Percentiles rank a stretch among this genome's conserved stretches.
phyloP scores from a whole-genome alignment of 306 rosid species.

The Herpetospermum pedunculosum region DNA sequence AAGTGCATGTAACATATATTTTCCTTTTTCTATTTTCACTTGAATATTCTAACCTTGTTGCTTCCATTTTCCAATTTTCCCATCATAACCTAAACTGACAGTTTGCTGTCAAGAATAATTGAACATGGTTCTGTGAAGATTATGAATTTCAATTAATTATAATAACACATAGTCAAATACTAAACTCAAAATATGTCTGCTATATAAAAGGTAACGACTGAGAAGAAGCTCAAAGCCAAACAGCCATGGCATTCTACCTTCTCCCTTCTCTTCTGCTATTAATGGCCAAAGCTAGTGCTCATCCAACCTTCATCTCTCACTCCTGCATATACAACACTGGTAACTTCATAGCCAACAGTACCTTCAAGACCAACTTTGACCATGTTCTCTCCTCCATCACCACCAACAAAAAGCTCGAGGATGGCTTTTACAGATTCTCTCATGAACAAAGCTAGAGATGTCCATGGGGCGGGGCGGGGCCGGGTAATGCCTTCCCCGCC shows the following conservation, averaged over 20 bases:
- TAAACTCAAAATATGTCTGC: neutral
- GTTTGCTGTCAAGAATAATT: neutral
- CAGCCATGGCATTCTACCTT: neutral
- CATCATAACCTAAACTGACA: neutral
- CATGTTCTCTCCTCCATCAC: constrained; percentile 1
- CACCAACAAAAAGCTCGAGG: neutral
- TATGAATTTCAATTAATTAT: neutral
- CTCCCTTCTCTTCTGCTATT: neutral
- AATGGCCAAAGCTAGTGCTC: neutral
- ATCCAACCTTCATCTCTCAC: neutral
- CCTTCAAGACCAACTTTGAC: constrained; percentile 5
- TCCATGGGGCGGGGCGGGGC: too few relatives aligned
- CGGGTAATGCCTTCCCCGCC: too few relatives aligned
- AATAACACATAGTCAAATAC: neutral
- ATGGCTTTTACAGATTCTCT: constrained; percentile 8
- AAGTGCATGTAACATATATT: neutral
- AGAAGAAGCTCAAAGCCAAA: neutral
- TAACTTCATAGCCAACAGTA: neutral
- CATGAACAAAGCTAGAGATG: neutral
- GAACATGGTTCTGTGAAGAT: neutral
- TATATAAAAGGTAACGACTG: neutral
- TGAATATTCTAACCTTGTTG: neutral
- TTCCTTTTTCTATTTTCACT: neutral
- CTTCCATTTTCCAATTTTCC: neutral
- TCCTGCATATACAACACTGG: neutral